These are phyloP conservation scores for Penicillium herquei DNA, from an alignment of 495 filamentous ascomycete genomes.

Conservation along the genomic window DNA sequence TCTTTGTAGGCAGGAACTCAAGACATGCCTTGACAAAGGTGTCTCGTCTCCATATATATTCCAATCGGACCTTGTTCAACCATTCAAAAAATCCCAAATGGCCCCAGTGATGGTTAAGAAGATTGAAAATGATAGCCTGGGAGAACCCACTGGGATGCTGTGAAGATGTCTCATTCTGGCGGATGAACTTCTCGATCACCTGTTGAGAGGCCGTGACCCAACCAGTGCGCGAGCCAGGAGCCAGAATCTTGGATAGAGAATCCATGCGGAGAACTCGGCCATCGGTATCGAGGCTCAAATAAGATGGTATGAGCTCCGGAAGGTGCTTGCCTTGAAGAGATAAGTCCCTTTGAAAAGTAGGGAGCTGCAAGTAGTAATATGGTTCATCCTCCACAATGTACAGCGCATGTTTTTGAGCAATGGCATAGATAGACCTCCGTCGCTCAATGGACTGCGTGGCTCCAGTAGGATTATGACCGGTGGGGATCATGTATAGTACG, in stretches of 20 bases:
- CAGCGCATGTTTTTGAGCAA: constrained; percentile 79
- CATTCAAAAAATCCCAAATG: constrained; percentile 24
- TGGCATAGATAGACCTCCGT: constrained; percentile 66
- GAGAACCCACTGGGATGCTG: constrained; percentile 24
- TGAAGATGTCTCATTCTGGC: constrained; percentile 15
- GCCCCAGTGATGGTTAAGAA: constrained; percentile 27
- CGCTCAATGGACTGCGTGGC: constrained; percentile 71
- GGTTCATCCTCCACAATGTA: constrained; percentile 94
- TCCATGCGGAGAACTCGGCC: constrained; percentile 57
- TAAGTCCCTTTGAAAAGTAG: neutral
- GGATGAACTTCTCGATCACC: constrained; percentile 24
- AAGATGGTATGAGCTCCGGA: constrained; percentile 23
- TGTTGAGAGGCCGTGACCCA: constrained; percentile 29
- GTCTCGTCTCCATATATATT: constrained; percentile 21
- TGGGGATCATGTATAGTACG: constrained; percentile 53
- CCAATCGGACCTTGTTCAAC: constrained; percentile 15
- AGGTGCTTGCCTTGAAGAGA: too few relatives aligned
- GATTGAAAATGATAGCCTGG: constrained; percentile 26
- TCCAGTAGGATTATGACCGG: constrained; percentile 91
- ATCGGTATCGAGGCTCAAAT: constrained; percentile 47
- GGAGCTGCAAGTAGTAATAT: constrained; percentile 53
- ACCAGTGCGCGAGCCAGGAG: constrained; percentile 26
- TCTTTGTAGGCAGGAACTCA: constrained; percentile 10
- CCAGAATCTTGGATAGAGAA: constrained; percentile 30
- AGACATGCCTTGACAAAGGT: constrained; percentile 21